Evolutionary conservation across 345 rosid species (phyloP), one percentile per base, ranked within the genome.

Genomic region (Eucalyptus guilfoylei): DNA sequence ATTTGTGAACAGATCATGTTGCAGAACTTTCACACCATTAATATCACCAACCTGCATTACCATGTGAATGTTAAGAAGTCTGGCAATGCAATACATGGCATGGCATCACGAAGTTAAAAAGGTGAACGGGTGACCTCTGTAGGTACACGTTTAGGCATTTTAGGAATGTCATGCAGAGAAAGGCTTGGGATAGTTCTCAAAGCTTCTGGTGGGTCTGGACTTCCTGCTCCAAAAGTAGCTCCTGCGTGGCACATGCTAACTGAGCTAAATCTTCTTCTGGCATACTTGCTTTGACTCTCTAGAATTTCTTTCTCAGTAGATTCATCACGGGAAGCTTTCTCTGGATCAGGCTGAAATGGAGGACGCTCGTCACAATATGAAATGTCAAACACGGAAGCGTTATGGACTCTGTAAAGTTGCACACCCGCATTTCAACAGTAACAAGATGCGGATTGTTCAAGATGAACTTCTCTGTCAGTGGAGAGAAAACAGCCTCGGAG

Each of bases 121-220:
- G 32, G 60, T 40, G 32, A 26, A 40, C 49, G 26, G 87, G 48
- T 91, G 87, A 97, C 98, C 98, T 97, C 97, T 55, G 88, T 94
- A 67, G 99, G 99, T 87, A 95, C 94, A 89, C 40, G 67, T 62
- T 3, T 94, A 80, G 99, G 97, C 93, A 95, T 95, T 92, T 95
- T 98, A 45, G 99, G 98, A 89, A 98, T 98, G 92, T 96, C 99
- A 86, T 52, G 30, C 50, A 98, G 91, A 89, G 92, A 93, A 50
- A 97, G 95, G 92, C 98, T 91, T 50, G 99, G 99, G 90, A 97
- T 96, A 87, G 93, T 88, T 95, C 91, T 95, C 89, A 98, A 91
- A 88, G 98, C 97, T 93, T 97, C 97, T 19, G 98, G 97, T 91
- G 99, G 95, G 62, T 97, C 99, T 85, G 98, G 99, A 90, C 93